Evolutionary conservation across 202 grass and related monocot species (phyloP).

Genomic region (Zoysia matrella): DNA sequence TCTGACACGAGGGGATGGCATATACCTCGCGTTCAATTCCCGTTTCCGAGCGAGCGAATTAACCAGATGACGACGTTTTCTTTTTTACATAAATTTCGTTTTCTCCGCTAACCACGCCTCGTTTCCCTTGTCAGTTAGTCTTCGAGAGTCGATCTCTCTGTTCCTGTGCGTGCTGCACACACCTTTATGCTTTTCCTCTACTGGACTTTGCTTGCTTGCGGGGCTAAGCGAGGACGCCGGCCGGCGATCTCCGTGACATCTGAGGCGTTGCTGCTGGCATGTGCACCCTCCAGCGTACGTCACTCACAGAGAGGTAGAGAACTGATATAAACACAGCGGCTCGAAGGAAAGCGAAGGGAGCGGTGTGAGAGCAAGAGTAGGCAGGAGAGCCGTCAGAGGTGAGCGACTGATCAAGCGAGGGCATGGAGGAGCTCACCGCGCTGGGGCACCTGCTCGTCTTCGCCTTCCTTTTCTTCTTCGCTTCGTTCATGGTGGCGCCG

Average conservation of each 20-base stretch:
- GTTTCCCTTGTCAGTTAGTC: not conserved
- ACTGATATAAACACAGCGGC: not conserved
- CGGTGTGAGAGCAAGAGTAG: not conserved
- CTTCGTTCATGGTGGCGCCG: slow-evolving; percentile 63
- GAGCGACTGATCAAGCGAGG: not conserved
- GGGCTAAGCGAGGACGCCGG: not conserved
- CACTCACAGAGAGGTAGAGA: not conserved
- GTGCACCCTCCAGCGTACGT: not conserved
- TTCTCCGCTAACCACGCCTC: not conserved
- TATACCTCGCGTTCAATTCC: not conserved
- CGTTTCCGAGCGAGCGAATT: not conserved
- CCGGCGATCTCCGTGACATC: not conserved
- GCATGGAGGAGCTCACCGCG: slow-evolving; percentile 40
- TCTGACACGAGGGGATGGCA: not conserved
- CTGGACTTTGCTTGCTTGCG: not conserved
- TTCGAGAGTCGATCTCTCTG: not conserved
- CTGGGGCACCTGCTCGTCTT: slow-evolving; percentile 76
- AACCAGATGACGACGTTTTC: not conserved
- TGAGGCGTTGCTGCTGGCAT: not conserved
- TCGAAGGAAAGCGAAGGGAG: not conserved
- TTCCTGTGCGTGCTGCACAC: not conserved
- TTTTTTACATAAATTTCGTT: no score
- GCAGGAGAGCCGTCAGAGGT: not conserved
- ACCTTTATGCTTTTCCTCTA: slow-evolving; percentile 4
- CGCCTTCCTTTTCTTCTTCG: slow-evolving; percentile 74